Evolutionary conservation across 371 early-diverging fungal species (phyloP).

Genomic region (Lichtheimia hyalospora): DNA sequence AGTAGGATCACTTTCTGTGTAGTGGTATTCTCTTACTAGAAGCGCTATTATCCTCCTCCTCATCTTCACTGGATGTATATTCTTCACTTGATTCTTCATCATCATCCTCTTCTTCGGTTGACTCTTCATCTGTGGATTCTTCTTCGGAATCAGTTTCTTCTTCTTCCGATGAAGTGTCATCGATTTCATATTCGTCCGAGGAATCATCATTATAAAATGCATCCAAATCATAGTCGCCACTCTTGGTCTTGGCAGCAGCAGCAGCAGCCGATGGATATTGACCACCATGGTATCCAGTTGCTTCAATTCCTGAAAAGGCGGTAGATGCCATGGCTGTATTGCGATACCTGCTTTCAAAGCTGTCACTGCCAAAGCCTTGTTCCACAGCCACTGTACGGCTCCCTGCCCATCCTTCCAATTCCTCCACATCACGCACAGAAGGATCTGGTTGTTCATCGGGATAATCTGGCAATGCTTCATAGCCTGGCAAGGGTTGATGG

Average conservation of each 20-base stretch:
- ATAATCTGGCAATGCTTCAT: conserved; percentile 84
- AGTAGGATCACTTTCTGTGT: not conserved
- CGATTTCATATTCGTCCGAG: conserved; percentile 32
- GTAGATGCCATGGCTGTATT: conserved; percentile 30
- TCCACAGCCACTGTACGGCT: conserved; percentile 43
- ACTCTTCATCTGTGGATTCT: not conserved
- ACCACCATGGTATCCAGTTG: conserved; percentile 31
- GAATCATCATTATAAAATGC: conserved; percentile 54
- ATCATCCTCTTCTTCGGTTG: not conserved
- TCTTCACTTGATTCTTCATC: not conserved
- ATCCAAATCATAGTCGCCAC: conserved; percentile 58
- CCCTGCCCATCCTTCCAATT: conserved; percentile 50
- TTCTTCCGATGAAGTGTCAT: conserved; percentile 28
- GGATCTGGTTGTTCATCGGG: conserved; percentile 71
- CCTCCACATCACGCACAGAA: conserved; percentile 58
- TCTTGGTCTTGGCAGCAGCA: conserved; percentile 35
- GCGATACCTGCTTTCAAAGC: conserved; percentile 38
- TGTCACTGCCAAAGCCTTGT: conserved; percentile 59
- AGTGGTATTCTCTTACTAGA: not conserved
- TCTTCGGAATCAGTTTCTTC: conserved; percentile 9
- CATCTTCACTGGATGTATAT: not conserved
- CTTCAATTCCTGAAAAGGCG: conserved; percentile 47
- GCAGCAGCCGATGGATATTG: conserved; percentile 14
- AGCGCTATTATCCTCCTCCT: not conserved
- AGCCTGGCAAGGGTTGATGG: conserved; percentile 70